These are phyloP conservation scores for Lathyrus aphaca DNA, from an alignment of 306 rosid genomes.

Conservation along the genomic window DNA sequence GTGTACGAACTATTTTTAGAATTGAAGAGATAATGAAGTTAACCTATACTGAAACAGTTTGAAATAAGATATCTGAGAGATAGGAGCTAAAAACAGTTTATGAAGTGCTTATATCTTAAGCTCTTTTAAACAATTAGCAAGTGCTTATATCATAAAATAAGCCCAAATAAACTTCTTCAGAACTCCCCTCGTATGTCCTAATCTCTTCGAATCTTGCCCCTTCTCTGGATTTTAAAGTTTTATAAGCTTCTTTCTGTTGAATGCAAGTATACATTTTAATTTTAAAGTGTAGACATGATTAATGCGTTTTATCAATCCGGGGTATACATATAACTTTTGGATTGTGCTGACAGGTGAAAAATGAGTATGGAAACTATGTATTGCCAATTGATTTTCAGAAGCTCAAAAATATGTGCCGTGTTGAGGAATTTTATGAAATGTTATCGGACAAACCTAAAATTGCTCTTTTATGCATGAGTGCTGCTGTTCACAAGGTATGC, in stretches of 20 bases:
- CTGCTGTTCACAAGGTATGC: conserved; percentile 77
- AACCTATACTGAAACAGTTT: neutral
- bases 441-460: conserved; percentile 71
- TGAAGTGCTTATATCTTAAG: neutral
- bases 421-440: conserved; percentile 57
- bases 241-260: conserved; percentile 10
- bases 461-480: conserved; percentile 73
- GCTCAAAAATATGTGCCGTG: conserved; percentile 50
- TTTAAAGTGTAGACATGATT: neutral
- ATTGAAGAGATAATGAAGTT: neutral
- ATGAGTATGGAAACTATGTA: conserved; percentile 51
- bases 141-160: conserved; percentile 5
- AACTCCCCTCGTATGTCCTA: neutral
- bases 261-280: neutral
- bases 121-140: neutral
- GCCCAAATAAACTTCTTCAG: neutral
- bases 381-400: conserved; percentile 73
- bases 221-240: neutral
- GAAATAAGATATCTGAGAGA: neutral
- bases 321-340: conserved; percentile 19
- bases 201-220: neutral
- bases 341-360: conserved; percentile 50
- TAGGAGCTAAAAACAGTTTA: neutral
- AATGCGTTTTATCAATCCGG: neutral
- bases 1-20: neutral